phyloP scores from a whole-genome alignment of 106 monocot genomes.

The Chionographis japonica region DNA sequence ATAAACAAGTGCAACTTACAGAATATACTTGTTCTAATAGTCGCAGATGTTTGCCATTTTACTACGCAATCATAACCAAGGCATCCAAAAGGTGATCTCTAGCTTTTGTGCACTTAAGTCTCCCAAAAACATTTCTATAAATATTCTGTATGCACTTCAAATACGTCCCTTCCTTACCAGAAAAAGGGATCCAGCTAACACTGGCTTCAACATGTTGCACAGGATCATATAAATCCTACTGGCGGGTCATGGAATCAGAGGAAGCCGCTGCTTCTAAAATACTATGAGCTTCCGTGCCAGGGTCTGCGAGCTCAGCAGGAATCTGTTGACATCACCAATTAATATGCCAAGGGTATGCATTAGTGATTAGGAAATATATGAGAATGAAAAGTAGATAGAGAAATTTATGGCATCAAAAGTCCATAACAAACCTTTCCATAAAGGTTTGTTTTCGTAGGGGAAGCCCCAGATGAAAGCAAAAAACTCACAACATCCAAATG shows the following conservation, averaged over 20 bases:
- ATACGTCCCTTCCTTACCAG: background rate
- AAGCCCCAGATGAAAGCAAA: conserved; percentile 73
- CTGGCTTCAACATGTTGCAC: background rate
- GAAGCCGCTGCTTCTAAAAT: conserved; percentile 40
- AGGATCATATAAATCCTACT: conserved; percentile 2
- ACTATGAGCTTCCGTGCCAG: conserved; percentile 35
- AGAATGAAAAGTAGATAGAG: background rate
- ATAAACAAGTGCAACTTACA: no score
- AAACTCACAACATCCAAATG: conserved; percentile 58
- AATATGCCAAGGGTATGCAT: background rate
- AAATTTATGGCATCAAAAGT: background rate
- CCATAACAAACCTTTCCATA: conserved; percentile 63
- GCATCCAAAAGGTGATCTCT: no score
- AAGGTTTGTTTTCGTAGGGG: conserved; percentile 44
- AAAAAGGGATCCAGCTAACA: background rate
- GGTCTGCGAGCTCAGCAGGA: conserved; percentile 85
- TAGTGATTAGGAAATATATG: background rate
- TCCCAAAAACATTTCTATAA: no score
- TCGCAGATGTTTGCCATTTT: no score
- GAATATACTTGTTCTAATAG: no score
- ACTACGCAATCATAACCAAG: no score
- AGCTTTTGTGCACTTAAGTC: no score
- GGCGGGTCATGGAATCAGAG: background rate
- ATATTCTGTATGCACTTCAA: no score
- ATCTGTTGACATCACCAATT: conserved; percentile 31